Base-by-base conservation (phyloP, 768 basidiomycete species). In the Trametes coccinea region DNA sequence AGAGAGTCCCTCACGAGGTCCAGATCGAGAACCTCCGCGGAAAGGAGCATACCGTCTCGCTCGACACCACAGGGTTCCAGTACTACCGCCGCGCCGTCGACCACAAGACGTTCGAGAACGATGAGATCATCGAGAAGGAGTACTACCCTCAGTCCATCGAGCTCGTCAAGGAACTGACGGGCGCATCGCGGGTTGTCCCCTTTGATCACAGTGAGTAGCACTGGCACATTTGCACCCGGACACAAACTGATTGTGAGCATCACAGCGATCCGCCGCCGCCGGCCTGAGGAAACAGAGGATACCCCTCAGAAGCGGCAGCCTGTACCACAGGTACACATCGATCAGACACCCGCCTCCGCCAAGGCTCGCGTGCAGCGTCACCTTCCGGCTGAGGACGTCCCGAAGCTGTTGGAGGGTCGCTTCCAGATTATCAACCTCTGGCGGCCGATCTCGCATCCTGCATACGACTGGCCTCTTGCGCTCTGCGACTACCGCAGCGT, bases 81-180 rank as follows among this genome's bases (percentile, higher is more conserved):
- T 83, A 73, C 63, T 74, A 63, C 59, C 65, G 65, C 33, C 66
- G 63, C 34, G 69, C 82, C 0, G 71, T 83, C 0, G 77, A 80
- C 61, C 79, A 82, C 65, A 80, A 72, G 6, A 62, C 76, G 0
- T 88, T 88, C 71, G 60, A 61, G 0, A 75, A 81, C 60, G 83
- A 86, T 44, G 79, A 77, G 9, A 80, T 80, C n/a, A 79, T 89
- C 39, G 66, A 76, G 66, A 66, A 63, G 46, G 82, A 82, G 52
- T 89, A 89, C 68, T 88, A 87, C 65, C 79, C 80, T 0, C 87
- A 89, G 72, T 82, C 82, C 65, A 74, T 78, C 16, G 81, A 82
- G 67, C 74, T 87, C 45, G 70, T 88, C 45, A 87, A 88, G 75
- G 70, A 81, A 60, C 56, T 83, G 9, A 86, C 86, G 0, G 85